Evolutionary conservation across 768 basidiomycete species (phyloP).

Genomic region (Tylopilus subfusipes): DNA sequence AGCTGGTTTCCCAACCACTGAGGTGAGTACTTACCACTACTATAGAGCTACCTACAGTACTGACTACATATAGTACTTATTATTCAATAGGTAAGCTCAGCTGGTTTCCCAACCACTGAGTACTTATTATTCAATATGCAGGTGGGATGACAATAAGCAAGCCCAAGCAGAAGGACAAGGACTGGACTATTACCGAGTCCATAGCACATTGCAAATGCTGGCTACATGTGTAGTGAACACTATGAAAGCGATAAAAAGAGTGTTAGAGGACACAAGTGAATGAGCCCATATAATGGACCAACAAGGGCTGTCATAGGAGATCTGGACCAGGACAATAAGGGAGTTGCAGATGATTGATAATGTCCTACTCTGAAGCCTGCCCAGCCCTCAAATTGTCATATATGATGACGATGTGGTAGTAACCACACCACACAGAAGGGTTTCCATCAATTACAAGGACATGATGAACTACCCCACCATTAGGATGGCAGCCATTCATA

Average conservation of each 20-base stretch:
- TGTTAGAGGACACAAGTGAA: background rate
- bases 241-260: background rate
- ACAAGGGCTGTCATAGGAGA: background rate
- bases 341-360: background rate
- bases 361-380: background rate
- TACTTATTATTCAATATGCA: no score
- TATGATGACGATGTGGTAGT: background rate
- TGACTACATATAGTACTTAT: no score
- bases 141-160: background rate
- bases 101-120: no score
- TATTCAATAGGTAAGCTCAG: no score
- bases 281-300: background rate
- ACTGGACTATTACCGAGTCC: no score
- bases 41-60: no score
- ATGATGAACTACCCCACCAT: accelerated
- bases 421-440: background rate
- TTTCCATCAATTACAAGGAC: background rate
- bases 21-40: no score
- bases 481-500: background rate
- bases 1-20: no score
- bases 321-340: background rate
- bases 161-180: background rate
- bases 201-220: no score
- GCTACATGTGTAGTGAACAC: no score
- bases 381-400: background rate